Evolutionary conservation across 2,329 filamentous ascomycete genomes (phyloP).

Genomic region (Epichloe typhina): DNA sequence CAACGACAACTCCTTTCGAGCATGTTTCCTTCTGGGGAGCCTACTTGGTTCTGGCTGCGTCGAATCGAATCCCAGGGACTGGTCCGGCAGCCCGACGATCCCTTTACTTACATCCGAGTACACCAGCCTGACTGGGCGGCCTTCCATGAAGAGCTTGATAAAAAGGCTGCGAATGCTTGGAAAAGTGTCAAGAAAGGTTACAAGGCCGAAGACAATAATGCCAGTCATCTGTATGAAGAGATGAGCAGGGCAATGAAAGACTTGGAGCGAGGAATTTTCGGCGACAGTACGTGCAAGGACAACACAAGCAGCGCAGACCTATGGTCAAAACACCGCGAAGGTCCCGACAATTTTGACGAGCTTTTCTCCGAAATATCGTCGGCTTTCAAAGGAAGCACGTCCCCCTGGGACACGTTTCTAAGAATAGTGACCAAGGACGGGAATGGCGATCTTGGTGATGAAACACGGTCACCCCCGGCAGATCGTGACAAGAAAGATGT

Average conservation of each 20-base stretch:
- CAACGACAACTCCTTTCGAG: slow-evolving; percentile 23
- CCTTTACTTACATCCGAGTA: slow-evolving; percentile 7
- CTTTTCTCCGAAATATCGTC: slow-evolving; percentile 26
- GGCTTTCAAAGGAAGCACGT: slow-evolving; percentile 22
- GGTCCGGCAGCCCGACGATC: slow-evolving; percentile 18
- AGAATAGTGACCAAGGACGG: slow-evolving; percentile 19
- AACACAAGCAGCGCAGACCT: not conserved
- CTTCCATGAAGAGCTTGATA: slow-evolving; percentile 19
- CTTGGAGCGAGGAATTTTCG: slow-evolving; percentile 6
- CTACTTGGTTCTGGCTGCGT: slow-evolving; percentile 28
- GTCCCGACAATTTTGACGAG: slow-evolving; percentile 26
- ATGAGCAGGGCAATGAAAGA: slow-evolving; percentile 6
- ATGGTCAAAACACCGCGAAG: not conserved
- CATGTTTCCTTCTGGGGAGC: slow-evolving; percentile 28
- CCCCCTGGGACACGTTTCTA: slow-evolving; percentile 27
- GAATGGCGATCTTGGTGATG: slow-evolving; percentile 3
- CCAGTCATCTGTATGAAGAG: slow-evolving; percentile 8
- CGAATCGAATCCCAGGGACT: slow-evolving; percentile 25
- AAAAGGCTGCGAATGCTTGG: slow-evolving; percentile 17
- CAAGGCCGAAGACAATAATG: slow-evolving; percentile 5
- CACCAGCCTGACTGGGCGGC: slow-evolving; percentile 14
- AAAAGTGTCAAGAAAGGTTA: slow-evolving; percentile 8
- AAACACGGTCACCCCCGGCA: slow-evolving; percentile 5
- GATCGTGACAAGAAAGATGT: slow-evolving; percentile 19
- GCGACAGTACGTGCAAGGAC: not conserved